Base-by-base conservation (phyloP, 805 yeast species). In the Saturnispora serradocipensis region DNA sequence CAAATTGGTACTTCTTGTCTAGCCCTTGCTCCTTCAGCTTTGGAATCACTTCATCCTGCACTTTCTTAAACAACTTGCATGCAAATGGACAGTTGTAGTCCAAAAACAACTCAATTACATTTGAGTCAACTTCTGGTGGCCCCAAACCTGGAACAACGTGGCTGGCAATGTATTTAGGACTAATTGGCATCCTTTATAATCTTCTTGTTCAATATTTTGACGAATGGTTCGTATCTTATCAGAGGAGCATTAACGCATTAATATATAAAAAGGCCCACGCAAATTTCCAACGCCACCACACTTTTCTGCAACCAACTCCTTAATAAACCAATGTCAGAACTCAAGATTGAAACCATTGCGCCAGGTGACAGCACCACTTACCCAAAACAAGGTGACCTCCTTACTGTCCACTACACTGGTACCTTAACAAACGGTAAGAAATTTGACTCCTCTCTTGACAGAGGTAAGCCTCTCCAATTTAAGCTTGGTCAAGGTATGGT, bases 401-500 rank as follows among this genome's bases (percentile, higher is more conserved):
- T 91, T 59, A 84, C 97, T 58, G 91, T 91, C 67, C 97, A 91
- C 75, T 91, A 91, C 81, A 85, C 87, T 49, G 98, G 98, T 63
- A 89, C 96, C 53, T 78, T 91, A 66, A 95, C 88, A 71, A 86
- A 87, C 71, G 98, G 98, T 64, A 88, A 87, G 76, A 88, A 88
- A 73, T 91, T 91, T 67, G 98, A 91, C 71, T 88, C 97, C 50
- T 89, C 97, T 52, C 79, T 89, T 62, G 96, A 88, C 77, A 84
- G 97, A 74, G 93, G 93, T 66, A 81, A 85, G 70, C 97, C 98
- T 59, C 91, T 91, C 83, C 91, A 88, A 70, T 86, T 95, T 70
- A 73, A 75, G 72, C 88, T 91, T 67, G 97, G 98, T 70, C 95
- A 87, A 59, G 97, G 97, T 58, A 95, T 86, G 73, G 97, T 91